Evolutionary conservation across 2,329 filamentous ascomycete genomes (phyloP).

Genomic region (Epicoccum nigrum): DNA sequence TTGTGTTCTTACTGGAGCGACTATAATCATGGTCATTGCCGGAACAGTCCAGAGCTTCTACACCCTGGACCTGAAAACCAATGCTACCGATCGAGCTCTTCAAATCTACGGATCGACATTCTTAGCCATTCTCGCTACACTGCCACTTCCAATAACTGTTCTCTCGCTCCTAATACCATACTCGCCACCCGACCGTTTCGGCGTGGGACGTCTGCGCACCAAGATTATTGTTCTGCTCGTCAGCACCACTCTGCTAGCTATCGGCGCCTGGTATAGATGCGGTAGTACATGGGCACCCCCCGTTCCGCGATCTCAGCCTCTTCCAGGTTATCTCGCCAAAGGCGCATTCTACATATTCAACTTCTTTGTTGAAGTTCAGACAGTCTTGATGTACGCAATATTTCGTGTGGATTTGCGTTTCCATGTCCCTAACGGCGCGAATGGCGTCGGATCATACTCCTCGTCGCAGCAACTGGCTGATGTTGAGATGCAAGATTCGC

Average conservation of each 20-base stretch:
- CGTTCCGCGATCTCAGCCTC: constrained; percentile 54
- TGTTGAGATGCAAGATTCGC: constrained; percentile 28
- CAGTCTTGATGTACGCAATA: constrained; percentile 70
- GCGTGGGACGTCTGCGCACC: constrained; percentile 67
- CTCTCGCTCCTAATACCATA: constrained; percentile 57
- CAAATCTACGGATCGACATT: constrained; percentile 68
- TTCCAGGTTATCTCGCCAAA: constrained; percentile 74
- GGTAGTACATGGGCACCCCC: constrained; percentile 62
- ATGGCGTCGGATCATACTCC: constrained; percentile 49
- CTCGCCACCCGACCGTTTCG: constrained; percentile 62
- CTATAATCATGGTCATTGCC: constrained; percentile 70
- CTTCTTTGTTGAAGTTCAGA: constrained; percentile 74
- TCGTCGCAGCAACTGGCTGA: constrained; percentile 14
- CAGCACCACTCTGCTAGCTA: constrained; percentile 64
- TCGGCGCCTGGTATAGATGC: constrained; percentile 73
- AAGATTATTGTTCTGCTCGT: constrained; percentile 71
- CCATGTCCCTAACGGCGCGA: constrained; percentile 73
- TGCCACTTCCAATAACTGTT: constrained; percentile 66
- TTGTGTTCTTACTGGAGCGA: constrained; percentile 63
- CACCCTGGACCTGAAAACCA: constrained; percentile 62
- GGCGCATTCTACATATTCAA: constrained; percentile 81
- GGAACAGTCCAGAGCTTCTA: constrained; percentile 70
- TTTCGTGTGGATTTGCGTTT: constrained; percentile 77
- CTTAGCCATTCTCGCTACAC: constrained; percentile 68
- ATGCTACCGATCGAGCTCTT: constrained; percentile 63